These are phyloP conservation scores for Hygrophorus russula DNA, from an alignment of 768 basidiomycete genomes.

Conservation along the genomic window DNA sequence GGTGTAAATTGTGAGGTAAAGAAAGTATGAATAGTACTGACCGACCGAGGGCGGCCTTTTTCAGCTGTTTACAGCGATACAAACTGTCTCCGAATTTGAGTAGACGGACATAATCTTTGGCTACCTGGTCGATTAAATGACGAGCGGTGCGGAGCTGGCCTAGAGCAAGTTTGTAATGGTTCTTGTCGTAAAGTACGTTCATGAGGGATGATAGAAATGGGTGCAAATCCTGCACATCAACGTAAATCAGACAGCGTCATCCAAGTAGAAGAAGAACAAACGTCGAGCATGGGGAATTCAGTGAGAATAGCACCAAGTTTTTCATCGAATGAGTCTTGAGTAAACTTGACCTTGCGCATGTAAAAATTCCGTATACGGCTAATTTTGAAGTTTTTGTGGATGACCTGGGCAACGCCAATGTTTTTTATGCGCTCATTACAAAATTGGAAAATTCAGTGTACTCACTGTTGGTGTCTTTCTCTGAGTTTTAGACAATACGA, in stretches of 20 bases:
- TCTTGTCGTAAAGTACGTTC: conserved; percentile 99
- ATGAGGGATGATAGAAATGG: conserved; percentile 92
- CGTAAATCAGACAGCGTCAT: neutral
- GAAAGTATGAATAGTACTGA: conserved; percentile 25
- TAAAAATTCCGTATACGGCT: conserved; percentile 96
- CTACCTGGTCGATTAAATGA: conserved; percentile 94
- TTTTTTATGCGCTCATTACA: neutral
- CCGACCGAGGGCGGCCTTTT: conserved; percentile 95
- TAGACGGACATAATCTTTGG: conserved; percentile 92
- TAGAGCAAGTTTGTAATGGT: conserved; percentile 97
- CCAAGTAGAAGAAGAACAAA: conserved; percentile 27
- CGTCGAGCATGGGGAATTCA: conserved; percentile 97
- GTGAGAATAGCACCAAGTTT: conserved; percentile 86
- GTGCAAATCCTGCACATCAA: conserved; percentile 64
- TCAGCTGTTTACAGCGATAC: conserved; percentile 98
- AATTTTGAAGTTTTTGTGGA: conserved; percentile 99
- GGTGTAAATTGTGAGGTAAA: neutral
- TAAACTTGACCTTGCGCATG: conserved; percentile 99
- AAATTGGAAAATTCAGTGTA: neutral
- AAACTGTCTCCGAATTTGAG: conserved; percentile 97
- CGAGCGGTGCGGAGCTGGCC: conserved; percentile 93
- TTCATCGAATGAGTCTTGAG: conserved; percentile 93
- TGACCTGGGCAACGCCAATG: conserved; percentile 45
- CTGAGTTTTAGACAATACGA: conserved; percentile 89
- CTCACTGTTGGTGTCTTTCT: conserved; percentile 91